Evolutionary conservation across 352 stramenopile species (phyloP).

Genomic region (Phytophthora hybrid): DNA sequence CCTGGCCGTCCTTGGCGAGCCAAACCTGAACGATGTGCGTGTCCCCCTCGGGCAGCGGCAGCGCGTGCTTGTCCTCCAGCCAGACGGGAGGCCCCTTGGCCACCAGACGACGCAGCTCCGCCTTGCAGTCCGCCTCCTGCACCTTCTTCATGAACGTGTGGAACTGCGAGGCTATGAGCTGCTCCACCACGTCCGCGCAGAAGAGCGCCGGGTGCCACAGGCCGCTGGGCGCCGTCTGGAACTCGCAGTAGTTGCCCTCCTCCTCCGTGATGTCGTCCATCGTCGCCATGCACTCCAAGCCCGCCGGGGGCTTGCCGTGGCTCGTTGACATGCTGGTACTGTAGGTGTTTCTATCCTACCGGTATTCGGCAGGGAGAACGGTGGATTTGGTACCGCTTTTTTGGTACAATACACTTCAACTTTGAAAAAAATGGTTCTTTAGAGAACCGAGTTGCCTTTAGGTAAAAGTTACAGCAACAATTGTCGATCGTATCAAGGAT

Average conservation of each 20-base stretch:
- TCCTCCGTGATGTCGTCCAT: conserved; percentile 97
- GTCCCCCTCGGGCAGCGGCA: conserved; percentile 90
- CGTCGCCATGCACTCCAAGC: conserved; percentile 93
- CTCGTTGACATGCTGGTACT: conserved; percentile 12
- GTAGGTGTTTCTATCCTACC: not conserved
- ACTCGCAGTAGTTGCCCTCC: conserved; percentile 92
- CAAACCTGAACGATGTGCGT: conserved; percentile 92
- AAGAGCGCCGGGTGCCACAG: conserved; percentile 89
- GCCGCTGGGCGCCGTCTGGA: conserved; percentile 91
- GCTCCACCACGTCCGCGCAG: conserved; percentile 75
- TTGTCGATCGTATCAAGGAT: too few relatives aligned
- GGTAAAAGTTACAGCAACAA: too few relatives aligned
- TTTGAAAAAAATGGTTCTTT: too few relatives aligned
- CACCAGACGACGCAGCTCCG: conserved; percentile 93
- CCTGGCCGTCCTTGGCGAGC: conserved; percentile 85
- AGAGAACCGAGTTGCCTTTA: too few relatives aligned
- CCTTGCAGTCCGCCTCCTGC: conserved; percentile 95
- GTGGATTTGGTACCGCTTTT: too few relatives aligned
- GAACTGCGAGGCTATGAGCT: conserved; percentile 93
- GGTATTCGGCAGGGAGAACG: too few relatives aligned
- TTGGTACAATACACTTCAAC: too few relatives aligned
- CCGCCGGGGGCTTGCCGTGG: conserved; percentile 85
- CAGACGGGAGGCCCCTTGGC: conserved; percentile 92
- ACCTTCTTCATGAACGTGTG: conserved; percentile 93
- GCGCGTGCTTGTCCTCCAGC: conserved; percentile 92